phyloP scores from a whole-genome alignment of 176 grass and related monocot genomes.

The Lolium rigidum region DNA sequence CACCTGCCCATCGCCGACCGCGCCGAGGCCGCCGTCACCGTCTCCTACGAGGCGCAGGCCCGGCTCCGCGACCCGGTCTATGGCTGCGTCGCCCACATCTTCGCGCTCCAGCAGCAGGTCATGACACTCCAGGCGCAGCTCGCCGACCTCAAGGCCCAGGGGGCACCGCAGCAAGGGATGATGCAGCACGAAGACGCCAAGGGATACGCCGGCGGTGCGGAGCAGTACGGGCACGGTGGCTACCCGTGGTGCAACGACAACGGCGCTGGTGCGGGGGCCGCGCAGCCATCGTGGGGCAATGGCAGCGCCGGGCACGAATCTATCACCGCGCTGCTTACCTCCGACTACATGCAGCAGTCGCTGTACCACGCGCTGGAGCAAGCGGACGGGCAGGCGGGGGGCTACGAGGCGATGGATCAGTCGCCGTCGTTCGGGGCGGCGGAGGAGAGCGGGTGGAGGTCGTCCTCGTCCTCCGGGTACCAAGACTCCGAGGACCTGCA shows the following conservation, averaged over 20 bases:
- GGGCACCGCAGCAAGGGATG: constrained; percentile 53
- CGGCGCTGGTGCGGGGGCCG: not conserved
- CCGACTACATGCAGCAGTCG: constrained; percentile 55
- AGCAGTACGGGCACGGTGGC: constrained; percentile 41
- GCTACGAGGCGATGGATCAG: not conserved
- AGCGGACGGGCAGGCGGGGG: not conserved
- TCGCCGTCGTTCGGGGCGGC: constrained; percentile 36
- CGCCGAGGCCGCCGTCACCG: constrained; percentile 87
- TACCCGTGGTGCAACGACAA: constrained; percentile 43
- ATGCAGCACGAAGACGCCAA: constrained; percentile 39
- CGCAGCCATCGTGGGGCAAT: constrained; percentile 28
- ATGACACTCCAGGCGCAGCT: constrained; percentile 93
- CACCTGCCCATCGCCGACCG: constrained; percentile 81
- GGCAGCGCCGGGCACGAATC: constrained; percentile 41
- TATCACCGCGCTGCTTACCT: constrained; percentile 47
- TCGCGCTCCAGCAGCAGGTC: constrained; percentile 97
- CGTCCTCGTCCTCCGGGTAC: constrained; percentile 59
- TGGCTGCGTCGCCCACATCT: constrained; percentile 95
- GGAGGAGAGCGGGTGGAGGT: constrained; percentile 58
- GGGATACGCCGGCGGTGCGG: constrained; percentile 24
- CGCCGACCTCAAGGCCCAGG: constrained; percentile 76
- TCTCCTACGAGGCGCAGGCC: constrained; percentile 95
- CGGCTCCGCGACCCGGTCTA: constrained; percentile 91
- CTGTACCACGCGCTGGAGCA: constrained; percentile 44
- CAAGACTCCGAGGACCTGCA: constrained; percentile 83